Base-by-base conservation (phyloP, 2,329 filamentous ascomycete genomes). In the Hypoxylon sp. region DNA sequence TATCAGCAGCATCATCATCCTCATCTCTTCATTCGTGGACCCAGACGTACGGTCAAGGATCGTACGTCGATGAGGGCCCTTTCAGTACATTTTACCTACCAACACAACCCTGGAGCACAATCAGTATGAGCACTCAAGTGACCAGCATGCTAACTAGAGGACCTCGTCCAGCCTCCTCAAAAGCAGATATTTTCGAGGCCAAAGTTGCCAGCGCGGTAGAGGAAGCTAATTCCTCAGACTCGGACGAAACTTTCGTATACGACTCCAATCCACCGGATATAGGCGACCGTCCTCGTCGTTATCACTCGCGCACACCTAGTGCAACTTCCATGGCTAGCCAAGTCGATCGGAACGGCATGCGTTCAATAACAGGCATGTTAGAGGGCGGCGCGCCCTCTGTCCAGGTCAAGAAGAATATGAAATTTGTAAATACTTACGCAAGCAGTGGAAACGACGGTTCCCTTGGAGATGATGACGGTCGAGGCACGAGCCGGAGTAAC, bases 171-270 rank as follows among this genome's bases (percentile, higher is more conserved):
- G 93, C 91, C 67, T 96, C 94, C 15, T 97, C 94, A 67, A 98
- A 98, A 83, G 95, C 96, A 77, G 96, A 99, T 80, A 94, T 98
- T 56, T 99, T 99, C 79, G 96, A 98, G 82, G 94, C 94, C 73
- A 97, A 97, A 78, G 94, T 99, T 73, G 95, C 95, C 55, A 98
- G 91, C 79, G 95, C 95, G 7, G 94, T 99, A 57, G 95, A 98
- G 78, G 94, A 98, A 79, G 94, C 93, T 48, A 93, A 98, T 79
- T 97, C 95, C 11, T 98, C 95, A 6, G 96, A 99, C 79, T 98
- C 95, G 1, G 96, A 98, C 76, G 96, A 98, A 80, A 98, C 96
- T 0, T 99, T 98, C 80, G 96, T 99, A 15, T 99, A 99, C 81
- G 96, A 99, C 80, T 98, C 96, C 27, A 99, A 99, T 76, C 96